A percentile compares a stretch with the other conserved stretches of the same genome.
These are phyloP conservation scores for Podaxis sp. DNA, from an alignment of 768 basidiomycete species.

Conservation along the genomic window DNA sequence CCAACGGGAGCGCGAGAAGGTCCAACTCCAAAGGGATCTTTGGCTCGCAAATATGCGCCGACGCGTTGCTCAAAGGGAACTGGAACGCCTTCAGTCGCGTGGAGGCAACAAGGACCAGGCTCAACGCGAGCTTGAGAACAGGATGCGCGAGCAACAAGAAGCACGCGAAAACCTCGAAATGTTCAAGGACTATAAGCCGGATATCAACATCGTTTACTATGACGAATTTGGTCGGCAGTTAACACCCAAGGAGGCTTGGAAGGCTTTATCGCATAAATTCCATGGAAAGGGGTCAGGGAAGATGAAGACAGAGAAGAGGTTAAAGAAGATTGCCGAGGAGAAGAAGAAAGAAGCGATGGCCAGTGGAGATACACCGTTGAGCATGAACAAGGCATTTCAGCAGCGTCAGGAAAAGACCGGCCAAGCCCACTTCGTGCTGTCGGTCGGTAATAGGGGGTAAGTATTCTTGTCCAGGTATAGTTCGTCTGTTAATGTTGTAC, in stretches of 20 bases:
- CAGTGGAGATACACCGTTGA: conserved; percentile 92
- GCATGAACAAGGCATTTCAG: conserved; percentile 94
- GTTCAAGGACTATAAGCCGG: conserved; percentile 95
- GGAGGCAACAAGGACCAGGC: conserved; percentile 90
- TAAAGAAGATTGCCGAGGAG: conserved; percentile 98
- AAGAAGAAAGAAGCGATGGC: conserved; percentile 92
- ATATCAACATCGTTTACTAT: conserved; percentile 93
- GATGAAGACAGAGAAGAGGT: conserved; percentile 94
- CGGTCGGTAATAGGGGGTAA: conserved; percentile 90
- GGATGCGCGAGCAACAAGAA: conserved; percentile 88
- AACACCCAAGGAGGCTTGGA: conserved; percentile 97
- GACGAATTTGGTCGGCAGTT: conserved; percentile 91
- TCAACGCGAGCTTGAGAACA: conserved; percentile 92
- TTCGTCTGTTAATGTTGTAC: conserved; percentile 14
- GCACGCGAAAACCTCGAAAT: conserved; percentile 75
- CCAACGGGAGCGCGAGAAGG: conserved; percentile 70
- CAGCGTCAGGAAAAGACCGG: conserved; percentile 91
- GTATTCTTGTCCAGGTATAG: conserved; percentile 23
- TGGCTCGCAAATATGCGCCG: conserved; percentile 89
- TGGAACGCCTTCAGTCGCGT: conserved; percentile 72
- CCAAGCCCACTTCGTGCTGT: conserved; percentile 94
- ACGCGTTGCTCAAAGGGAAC: conserved; percentile 72
- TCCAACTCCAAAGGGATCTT: conserved; percentile 80
- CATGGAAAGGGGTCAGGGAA: conserved; percentile 97
- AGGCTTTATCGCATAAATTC: conserved; percentile 95